Conservation (phyloP, 305 asterid species). For the Rubia peregrina region DNA sequence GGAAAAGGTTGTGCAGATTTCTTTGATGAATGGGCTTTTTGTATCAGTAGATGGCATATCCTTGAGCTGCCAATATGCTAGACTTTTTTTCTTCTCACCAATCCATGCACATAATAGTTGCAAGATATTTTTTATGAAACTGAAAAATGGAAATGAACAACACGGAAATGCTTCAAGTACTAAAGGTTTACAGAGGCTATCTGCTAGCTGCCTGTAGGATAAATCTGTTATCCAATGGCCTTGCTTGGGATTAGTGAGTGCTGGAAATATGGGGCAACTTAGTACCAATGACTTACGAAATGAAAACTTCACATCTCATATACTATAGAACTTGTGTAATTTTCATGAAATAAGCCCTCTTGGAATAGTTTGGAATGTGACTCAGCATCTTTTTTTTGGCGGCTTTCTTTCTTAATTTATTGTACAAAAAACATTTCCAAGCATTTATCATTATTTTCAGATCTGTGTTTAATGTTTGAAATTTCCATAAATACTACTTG, state of each 20-base stretch:
- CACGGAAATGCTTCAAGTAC: background rate
- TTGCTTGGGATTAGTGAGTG: background rate
- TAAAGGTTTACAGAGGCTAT: background rate
- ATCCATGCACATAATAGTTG: background rate
- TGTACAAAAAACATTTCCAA: background rate
- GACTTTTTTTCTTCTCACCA: background rate
- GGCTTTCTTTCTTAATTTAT: background rate
- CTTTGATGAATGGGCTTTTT: background rate
- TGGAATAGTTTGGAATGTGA: background rate
- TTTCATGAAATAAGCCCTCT: background rate
- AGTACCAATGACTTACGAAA: background rate
- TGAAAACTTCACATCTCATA: background rate
- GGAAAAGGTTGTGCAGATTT: background rate
- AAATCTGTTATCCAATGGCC: background rate
- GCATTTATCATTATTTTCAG: background rate
- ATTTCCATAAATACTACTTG: background rate
- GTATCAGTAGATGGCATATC: background rate
- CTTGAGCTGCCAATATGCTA: background rate
- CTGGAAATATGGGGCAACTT: background rate
- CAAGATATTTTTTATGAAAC: background rate
- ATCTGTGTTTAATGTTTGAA: background rate
- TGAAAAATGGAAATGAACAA: background rate
- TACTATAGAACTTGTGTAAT: background rate
- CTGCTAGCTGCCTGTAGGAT: background rate
- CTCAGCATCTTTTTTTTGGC: background rate